A percentile compares a stretch with the other conserved stretches of the same genome.
These are phyloP conservation scores for Anthracocystis walkeri DNA, from an alignment of 1,284 basidiomycete genomes.

Conservation along the genomic window DNA sequence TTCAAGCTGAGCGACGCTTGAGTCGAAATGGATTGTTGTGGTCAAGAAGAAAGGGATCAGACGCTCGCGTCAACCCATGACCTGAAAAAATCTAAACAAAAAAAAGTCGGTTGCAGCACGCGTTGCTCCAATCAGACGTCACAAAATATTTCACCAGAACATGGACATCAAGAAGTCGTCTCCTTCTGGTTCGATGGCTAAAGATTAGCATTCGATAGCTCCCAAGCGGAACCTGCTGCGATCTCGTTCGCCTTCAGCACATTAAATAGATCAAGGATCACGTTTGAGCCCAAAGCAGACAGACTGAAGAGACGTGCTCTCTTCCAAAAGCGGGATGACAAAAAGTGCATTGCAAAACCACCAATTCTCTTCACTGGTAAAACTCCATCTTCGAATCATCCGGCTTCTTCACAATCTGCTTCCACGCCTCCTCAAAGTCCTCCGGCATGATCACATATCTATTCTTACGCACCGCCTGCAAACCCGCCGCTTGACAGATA, in stretches of 20 bases:
- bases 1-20: no score
- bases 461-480: constrained; percentile 98
- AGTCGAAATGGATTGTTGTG: neutral
- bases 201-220: no score
- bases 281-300: neutral
- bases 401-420: constrained; percentile 68
- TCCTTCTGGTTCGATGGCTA: neutral
- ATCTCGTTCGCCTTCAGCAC: no score
- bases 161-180: neutral
- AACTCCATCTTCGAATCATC: constrained; percentile 68
- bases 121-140: constrained; percentile 17
- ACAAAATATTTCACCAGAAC: neutral
- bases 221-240: no score
- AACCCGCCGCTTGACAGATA: constrained; percentile 95
- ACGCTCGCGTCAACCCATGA: neutral
- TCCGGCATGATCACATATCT: constrained; percentile 94
- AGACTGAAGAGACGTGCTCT: neutral
- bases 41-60: constrained; percentile 11
- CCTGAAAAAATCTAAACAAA: constrained; percentile 1
- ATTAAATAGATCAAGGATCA: no score
- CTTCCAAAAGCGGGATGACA: neutral
- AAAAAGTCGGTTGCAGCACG: constrained; percentile 4
- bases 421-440: constrained; percentile 82
- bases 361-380: constrained; percentile 51
- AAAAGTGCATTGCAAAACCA: constrained; percentile 23